Evolutionary conservation across 768 basidiomycete genomes (phyloP), one percentile per base, ranked within the genome.

Genomic region (Panellus pusillus): DNA sequence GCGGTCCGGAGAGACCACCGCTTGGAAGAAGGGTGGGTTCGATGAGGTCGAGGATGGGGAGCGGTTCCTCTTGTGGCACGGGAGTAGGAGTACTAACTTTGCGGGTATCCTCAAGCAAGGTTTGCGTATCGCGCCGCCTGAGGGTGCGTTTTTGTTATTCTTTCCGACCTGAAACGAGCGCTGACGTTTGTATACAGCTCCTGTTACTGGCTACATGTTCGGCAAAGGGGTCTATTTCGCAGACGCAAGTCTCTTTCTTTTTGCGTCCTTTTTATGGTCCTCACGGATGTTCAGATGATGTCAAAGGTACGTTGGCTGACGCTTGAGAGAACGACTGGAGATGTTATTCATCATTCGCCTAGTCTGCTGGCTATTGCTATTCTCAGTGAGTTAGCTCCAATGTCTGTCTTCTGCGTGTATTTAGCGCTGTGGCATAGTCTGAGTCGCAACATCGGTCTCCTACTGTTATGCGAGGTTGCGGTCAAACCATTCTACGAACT

Each of bases 221-320:
- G 83, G 83, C 47, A 84, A 84, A 66, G 83, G 81, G 40, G 79
- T 83, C 32, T 84, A 85, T 65, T 82, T 85, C 50, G 82, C 83
- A 5, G 82, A 84, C 66, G 81, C 81, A 56, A 63, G 78, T 57
- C 28, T 13, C 19, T 61, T 12, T 24, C 32, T 31, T 42, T 15
- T 24, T 36, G 19, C 3, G 59, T 15, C 47, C 46, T 43, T 24
- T 19, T 7, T 14, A 7, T 35, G 11, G 6, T 46, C 28, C 47
- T 55, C 13, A 59, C 13, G 29, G 15, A 28, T 31, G 28, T 49
- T 20, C 50, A 82, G 81, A 83, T 83, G 79, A 81, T 84, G 79
- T 82, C 82, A 28, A 84, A 84, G 70, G 78, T 78, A 27, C 49
- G 70, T 64, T 28, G 27, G 4, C 19, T 17, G 47, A 36, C 35